Conservation (phyloP, 139 green algal species). For the Edaphochlamys debaryana region DNA sequence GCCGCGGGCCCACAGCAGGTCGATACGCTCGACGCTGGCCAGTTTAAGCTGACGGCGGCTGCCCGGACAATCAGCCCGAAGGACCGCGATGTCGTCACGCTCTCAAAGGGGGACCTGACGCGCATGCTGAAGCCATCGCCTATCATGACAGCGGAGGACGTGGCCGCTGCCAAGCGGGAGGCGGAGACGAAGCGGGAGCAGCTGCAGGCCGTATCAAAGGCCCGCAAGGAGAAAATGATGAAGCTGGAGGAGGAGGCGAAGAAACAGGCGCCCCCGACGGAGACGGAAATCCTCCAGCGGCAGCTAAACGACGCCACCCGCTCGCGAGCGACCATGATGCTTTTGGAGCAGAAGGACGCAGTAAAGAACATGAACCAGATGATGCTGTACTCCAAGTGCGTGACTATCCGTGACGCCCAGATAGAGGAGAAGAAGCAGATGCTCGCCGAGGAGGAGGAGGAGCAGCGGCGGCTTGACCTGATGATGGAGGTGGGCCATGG, state of each 20-base stretch:
- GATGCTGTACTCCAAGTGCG: conserved; percentile 90
- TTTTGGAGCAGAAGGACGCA: conserved; percentile 84
- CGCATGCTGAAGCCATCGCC: conserved; percentile 71
- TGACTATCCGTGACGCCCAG: conserved; percentile 85
- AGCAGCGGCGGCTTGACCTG: conserved; percentile 73
- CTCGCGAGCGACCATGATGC: conserved; percentile 56
- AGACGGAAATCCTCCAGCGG: conserved; percentile 70
- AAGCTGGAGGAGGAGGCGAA: conserved; percentile 75
- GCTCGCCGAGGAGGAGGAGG: conserved; percentile 70
- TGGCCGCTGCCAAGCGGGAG: conserved; percentile 54
- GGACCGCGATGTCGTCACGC: conserved; percentile 45
- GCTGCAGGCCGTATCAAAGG: conserved; percentile 57
- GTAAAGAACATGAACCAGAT: conserved; percentile 95
- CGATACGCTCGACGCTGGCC: not conserved
- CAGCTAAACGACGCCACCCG: conserved; percentile 58
- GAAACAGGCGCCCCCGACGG: conserved; percentile 66
- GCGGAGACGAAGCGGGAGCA: conserved; percentile 44
- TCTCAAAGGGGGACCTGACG: conserved; percentile 60
- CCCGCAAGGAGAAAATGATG: conserved; percentile 81
- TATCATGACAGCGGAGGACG: conserved; percentile 72
- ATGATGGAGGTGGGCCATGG: conserved; percentile 85
- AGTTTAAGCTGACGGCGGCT: conserved; percentile 25
- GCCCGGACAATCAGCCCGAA: conserved; percentile 23
- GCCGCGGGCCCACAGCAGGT: not conserved
- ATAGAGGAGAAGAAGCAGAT: conserved; percentile 86